These are phyloP conservation scores for Aschersonia sp. DNA, from an alignment of 2,329 filamentous ascomycete genomes.

Conservation along the genomic window DNA sequence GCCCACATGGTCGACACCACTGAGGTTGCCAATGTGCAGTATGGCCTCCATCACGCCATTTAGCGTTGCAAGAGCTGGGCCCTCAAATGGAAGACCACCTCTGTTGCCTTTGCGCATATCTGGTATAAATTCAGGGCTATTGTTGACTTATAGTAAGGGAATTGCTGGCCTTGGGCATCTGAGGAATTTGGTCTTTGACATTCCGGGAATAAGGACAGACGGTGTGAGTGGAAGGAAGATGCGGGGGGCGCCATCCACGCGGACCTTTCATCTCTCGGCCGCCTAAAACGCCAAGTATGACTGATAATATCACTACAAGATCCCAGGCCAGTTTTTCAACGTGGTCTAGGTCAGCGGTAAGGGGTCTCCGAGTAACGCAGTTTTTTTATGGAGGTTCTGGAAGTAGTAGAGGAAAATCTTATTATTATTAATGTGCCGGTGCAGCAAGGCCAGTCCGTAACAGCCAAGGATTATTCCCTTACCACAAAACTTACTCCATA, in stretches of 20 bases:
- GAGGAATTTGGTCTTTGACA: conserved; percentile 70
- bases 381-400: too few species aligned
- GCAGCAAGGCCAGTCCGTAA: too few species aligned
- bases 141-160: conserved; percentile 89
- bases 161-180: conserved; percentile 57
- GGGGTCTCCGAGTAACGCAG: too few species aligned
- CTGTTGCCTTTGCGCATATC: conserved; percentile 46
- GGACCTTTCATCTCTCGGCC: conserved; percentile 45
- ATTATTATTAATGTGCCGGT: too few species aligned
- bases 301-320: too few species aligned
- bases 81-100: conserved; percentile 53
- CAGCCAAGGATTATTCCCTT: too few species aligned
- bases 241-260: conserved; percentile 73
- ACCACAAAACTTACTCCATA: too few species aligned
- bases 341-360: too few species aligned
- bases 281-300: conserved; percentile 65
- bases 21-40: conserved; percentile 62
- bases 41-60: conserved; percentile 70
- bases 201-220: conserved; percentile 84
- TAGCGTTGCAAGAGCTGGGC: conserved; percentile 56
- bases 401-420: too few species aligned
- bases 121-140: conserved; percentile 68
- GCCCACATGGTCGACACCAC: conserved; percentile 80
- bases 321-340: too few species aligned
- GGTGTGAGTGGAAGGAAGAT: conserved; percentile 63